Evolutionary conservation across 768 basidiomycete genomes (phyloP).

Genomic region (Auricularia auricula-judae): DNA sequence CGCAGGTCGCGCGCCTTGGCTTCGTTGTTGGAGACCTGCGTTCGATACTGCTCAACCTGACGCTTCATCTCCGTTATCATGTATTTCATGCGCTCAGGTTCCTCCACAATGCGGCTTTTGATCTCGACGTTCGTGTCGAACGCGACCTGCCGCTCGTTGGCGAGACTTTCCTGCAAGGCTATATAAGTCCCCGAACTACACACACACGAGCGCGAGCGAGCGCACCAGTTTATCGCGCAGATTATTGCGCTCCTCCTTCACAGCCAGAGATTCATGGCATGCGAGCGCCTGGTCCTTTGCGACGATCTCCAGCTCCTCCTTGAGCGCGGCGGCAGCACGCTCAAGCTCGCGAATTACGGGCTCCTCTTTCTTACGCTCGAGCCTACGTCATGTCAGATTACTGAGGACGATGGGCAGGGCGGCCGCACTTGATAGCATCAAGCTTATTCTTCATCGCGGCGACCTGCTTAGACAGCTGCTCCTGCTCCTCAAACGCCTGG

Average conservation of each 20-base stretch:
- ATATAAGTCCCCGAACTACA: not conserved
- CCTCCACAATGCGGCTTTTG: conserved; percentile 73
- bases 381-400: conserved; percentile 26
- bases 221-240: conserved; percentile 35
- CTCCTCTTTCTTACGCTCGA: not conserved
- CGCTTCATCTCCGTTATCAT: conserved; percentile 68
- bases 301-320: not conserved
- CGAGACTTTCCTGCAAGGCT: conserved; percentile 42
- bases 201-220: not conserved
- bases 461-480: conserved; percentile 39
- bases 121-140: conserved; percentile 53
- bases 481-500: conserved; percentile 48
- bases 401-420: not conserved
- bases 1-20: conserved; percentile 69
- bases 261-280: conserved; percentile 51
- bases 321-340: conserved; percentile 40
- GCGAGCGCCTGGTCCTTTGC: conserved; percentile 24
- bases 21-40: conserved; percentile 50
- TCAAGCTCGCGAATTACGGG: conserved; percentile 36
- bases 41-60: conserved; percentile 61
- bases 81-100: conserved; percentile 79
- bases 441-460: conserved; percentile 41
- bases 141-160: conserved; percentile 45
- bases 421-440: conserved; percentile 42
- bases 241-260: conserved; percentile 58